These are phyloP conservation scores for Populus trichocarpa DNA, from an alignment of 441 rosid genomes.

Conservation along the genomic window DNA sequence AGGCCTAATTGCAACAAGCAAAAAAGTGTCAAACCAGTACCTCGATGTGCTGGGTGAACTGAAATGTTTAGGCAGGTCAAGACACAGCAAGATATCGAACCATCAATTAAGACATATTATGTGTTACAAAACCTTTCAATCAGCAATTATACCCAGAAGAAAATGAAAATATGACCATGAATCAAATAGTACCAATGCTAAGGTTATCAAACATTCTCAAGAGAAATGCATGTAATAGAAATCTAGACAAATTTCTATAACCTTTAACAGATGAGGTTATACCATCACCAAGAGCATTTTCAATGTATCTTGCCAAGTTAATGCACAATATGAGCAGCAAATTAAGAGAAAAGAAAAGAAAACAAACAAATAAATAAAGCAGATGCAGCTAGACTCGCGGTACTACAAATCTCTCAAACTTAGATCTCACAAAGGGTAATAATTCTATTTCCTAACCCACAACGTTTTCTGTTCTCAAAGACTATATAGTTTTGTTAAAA, in stretches of 20 bases:
- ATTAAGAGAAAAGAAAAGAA: background rate
- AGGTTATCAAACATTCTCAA: background rate
- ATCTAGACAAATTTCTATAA: background rate
- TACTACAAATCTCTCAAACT: background rate
- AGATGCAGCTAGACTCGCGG: background rate
- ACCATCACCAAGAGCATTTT: background rate
- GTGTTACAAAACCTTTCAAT: background rate
- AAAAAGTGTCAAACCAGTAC: background rate
- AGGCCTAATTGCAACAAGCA: slow-evolving; percentile 44
- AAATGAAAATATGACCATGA: background rate
- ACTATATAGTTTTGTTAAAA: too few relatives aligned
- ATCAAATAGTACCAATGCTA: background rate
- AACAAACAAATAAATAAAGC: background rate
- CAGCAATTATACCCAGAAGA: background rate
- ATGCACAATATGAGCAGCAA: background rate
- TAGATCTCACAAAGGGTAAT: background rate
- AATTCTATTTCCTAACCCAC: background rate
- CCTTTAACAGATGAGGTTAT: background rate
- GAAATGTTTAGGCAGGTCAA: background rate
- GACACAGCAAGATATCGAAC: background rate
- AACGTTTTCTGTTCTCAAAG: too few relatives aligned
- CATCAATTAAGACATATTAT: background rate
- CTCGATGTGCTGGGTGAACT: background rate
- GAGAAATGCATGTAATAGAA: background rate
- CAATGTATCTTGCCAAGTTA: background rate